Conservation (phyloP, 768 basidiomycete genomes). For the Pholiota microspora region DNA sequence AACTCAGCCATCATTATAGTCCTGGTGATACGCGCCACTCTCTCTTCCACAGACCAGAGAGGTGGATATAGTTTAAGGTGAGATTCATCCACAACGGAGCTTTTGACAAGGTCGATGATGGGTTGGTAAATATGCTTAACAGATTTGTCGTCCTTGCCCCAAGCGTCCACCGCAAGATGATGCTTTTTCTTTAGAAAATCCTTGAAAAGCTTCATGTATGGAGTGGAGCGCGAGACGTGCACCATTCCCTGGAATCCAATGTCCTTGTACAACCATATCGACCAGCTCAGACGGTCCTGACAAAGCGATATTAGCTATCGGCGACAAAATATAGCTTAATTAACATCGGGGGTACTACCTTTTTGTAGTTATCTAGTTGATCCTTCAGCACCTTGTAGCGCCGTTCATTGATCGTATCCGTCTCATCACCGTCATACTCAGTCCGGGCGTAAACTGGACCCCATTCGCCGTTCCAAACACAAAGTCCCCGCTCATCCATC, state of each 20-base stretch:
- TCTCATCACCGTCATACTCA: slow-evolving; percentile 58
- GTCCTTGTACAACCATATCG: slow-evolving; percentile 87
- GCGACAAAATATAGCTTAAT: background rate
- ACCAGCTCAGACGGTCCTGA: slow-evolving; percentile 69
- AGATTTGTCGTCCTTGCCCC: slow-evolving; percentile 66
- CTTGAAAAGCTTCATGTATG: slow-evolving; percentile 67
- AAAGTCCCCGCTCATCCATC: slow-evolving; percentile 64
- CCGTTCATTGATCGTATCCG: slow-evolving; percentile 64
- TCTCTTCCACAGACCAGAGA: slow-evolving; percentile 57
- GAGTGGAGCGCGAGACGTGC: slow-evolving; percentile 59
- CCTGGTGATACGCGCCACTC: slow-evolving; percentile 63
- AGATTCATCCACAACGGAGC: slow-evolving; percentile 44
- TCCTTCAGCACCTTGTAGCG: slow-evolving; percentile 67
- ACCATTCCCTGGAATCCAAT: slow-evolving; percentile 86
- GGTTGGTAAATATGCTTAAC: slow-evolving; percentile 66
- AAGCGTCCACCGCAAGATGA: slow-evolving; percentile 70
- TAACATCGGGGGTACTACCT: slow-evolving; percentile 35
- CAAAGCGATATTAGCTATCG: background rate
- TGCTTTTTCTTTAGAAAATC: slow-evolving; percentile 75
- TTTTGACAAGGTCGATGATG: slow-evolving; percentile 56
- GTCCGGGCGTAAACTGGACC: slow-evolving; percentile 76
- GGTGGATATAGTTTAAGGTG: slow-evolving; percentile 58
- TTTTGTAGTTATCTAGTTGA: slow-evolving; percentile 70
- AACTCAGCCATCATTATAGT: slow-evolving; percentile 72
- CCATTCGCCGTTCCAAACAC: slow-evolving; percentile 85